phyloP scores from a whole-genome alignment of 257 asterid species.

The Salvia miltiorrhiza region DNA sequence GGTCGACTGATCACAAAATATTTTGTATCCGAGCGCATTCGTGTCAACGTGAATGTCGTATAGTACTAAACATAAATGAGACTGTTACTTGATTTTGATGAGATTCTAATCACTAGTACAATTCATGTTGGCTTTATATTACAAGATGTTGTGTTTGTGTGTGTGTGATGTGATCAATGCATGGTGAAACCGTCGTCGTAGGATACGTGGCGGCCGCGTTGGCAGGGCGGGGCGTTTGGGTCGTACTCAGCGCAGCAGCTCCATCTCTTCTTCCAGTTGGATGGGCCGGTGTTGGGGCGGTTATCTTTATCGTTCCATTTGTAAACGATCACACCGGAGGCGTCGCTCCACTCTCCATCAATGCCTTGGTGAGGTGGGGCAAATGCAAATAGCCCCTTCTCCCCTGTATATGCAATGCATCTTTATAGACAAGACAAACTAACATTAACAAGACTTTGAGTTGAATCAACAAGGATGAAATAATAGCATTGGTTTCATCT shows the following conservation, averaged over 20 bases:
- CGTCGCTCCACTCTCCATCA: conserved; percentile 67
- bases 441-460: too few species aligned
- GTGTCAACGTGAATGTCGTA: too few species aligned
- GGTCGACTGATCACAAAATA: conserved; percentile 29
- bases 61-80: neutral
- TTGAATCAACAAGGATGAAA: too few species aligned
- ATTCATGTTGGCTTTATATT: too few species aligned
- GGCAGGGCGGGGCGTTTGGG: conserved; percentile 56
- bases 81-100: neutral
- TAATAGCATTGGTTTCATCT: too few species aligned
- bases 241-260: conserved; percentile 67
- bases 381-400: conserved; percentile 52
- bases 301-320: conserved; percentile 63
- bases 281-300: conserved; percentile 55
- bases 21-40: too few species aligned
- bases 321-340: conserved; percentile 59
- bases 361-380: conserved; percentile 76
- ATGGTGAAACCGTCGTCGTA: conserved; percentile 60
- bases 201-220: conserved; percentile 49
- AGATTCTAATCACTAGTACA: too few species aligned
- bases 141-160: too few species aligned
- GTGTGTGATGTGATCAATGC: too few species aligned
- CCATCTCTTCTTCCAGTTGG: conserved; percentile 70
- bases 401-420: conserved; percentile 25
- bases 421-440: too few species aligned